These are phyloP conservation scores for Metroxylon sagu DNA, from an alignment of 176 grass and related monocot species.

Conservation along the genomic window DNA sequence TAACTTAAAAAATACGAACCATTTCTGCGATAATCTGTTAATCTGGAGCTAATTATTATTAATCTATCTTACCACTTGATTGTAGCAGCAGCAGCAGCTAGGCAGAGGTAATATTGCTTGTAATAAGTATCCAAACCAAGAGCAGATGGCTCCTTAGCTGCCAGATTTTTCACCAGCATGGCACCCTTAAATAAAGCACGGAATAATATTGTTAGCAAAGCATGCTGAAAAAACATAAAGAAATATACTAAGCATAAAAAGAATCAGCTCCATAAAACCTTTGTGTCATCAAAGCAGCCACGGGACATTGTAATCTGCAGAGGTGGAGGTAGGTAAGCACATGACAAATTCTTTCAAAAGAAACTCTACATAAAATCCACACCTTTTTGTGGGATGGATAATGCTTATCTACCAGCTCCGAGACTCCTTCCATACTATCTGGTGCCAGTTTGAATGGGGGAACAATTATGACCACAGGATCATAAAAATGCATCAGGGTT, in stretches of 20 bases:
- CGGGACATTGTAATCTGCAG: constrained; percentile 73
- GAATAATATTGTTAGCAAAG: not conserved
- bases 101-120: constrained; percentile 95
- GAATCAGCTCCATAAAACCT: constrained; percentile 30
- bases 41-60: too few species aligned
- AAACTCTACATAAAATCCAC: not conserved
- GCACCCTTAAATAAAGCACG: constrained; percentile 42
- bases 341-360: not conserved
- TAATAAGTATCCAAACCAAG: constrained; percentile 83
- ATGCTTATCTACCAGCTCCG: constrained; percentile 62
- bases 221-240: not conserved
- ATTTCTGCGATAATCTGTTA: too few species aligned
- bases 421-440: constrained; percentile 81
- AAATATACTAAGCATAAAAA: constrained; percentile 2
- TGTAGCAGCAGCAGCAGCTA: constrained; percentile 74
- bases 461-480: constrained; percentile 79
- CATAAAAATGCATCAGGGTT: constrained; percentile 81
- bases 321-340: not conserved
- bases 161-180: constrained; percentile 68
- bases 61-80: constrained; percentile 56
- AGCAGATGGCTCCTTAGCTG: constrained; percentile 78
- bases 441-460: constrained; percentile 64
- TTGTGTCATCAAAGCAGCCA: constrained; percentile 89
- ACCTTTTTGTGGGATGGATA: constrained; percentile 85
- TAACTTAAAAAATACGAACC: too few species aligned